Percentiles rank a stretch among this genome's conserved stretches.
These are phyloP conservation scores for Cicer arietinum DNA, from an alignment of 306 rosid genomes.

Conservation along the genomic window DNA sequence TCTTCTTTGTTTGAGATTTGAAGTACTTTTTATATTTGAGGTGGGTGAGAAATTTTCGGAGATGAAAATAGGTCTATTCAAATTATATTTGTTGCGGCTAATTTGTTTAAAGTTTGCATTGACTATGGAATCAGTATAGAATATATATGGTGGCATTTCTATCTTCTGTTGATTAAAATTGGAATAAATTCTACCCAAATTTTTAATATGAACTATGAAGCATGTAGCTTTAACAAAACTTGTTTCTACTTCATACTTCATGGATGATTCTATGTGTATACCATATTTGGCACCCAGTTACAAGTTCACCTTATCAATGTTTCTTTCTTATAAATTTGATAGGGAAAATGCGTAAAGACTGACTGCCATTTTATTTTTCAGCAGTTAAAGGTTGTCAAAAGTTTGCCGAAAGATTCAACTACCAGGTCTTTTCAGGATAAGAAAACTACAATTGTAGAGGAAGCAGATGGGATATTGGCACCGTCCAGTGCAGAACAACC, in stretches of 20 bases:
- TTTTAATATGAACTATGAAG: not conserved
- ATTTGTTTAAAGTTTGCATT: constrained; percentile 34
- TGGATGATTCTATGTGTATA: constrained; percentile 5
- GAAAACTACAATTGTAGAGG: constrained; percentile 45
- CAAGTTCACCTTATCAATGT: constrained; percentile 20
- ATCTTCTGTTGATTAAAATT: constrained; percentile 22
- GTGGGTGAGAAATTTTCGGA: constrained; percentile 31
- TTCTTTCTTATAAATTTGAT: constrained; percentile 37
- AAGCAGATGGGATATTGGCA: constrained; percentile 49
- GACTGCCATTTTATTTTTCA: constrained; percentile 42
- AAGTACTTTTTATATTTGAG: constrained; percentile 29
- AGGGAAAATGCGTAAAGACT: constrained; percentile 41
- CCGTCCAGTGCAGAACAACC: constrained; percentile 59
- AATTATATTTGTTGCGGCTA: constrained; percentile 1
- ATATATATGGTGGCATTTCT: constrained; percentile 36
- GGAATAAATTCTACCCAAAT: constrained; percentile 25
- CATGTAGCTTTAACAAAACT: constrained; percentile 27
- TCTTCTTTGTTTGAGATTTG: constrained; percentile 39
- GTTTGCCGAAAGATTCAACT: constrained; percentile 49
- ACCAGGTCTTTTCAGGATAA: constrained; percentile 43
- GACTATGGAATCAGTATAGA: constrained; percentile 14
- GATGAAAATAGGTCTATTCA: constrained; percentile 14
- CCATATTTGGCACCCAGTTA: constrained; percentile 33
- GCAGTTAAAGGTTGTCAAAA: constrained; percentile 58
- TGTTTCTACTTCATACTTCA: constrained; percentile 35